Evolutionary conservation across 352 stramenopile species (phyloP), one percentile per base, ranked within the genome.

Genomic region (Globisporangium sylvaticum): DNA sequence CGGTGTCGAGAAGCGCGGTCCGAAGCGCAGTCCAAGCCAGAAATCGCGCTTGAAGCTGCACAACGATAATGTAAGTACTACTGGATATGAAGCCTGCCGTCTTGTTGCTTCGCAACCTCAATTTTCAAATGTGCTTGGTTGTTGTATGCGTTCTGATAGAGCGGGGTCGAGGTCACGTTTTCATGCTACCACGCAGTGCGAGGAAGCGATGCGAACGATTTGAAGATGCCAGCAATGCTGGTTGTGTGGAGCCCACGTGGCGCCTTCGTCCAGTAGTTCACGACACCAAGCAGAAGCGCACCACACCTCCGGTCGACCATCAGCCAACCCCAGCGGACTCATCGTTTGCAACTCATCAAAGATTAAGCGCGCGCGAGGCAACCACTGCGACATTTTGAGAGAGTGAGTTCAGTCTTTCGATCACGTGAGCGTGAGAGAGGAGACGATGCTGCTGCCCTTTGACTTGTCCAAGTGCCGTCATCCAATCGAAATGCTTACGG

Each of bases 31-130:
- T 66, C 80, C 82, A 44, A 89, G 80, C 44, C 75, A 80, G n/a
- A 81, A 89, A 14, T 82, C 80, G 8, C 65, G 80, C 0, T 69
- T 84, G 3, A 75, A 81, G 53, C 69, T 87, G 12, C 83, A 89
- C 58, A 91, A 91, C 62, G 87, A 89, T 71, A 81, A 60, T 24
- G 79, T 88, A 78, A 48, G 74, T 39, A 18, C 14, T 15, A 42
- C 18, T 34, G n/a, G 12, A 12, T 46, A 18, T 46, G 37, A 46
- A n/a, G 14, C 14, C 37, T 34, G 4, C 37, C 37, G 3, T 46
- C 37, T 46, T 46, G 37, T 5, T 46, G 14, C 14, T 46, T 7
- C 37, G 14, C 15, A 18, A 14, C 9, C 10, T 42, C 34, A 15
- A 42, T 4, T 9, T 42, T 42, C 34, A 20, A n/a, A 46, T 46